Evolutionary conservation across 1,284 basidiomycete species (phyloP).

Genomic region (Naganishia sp.): DNA sequence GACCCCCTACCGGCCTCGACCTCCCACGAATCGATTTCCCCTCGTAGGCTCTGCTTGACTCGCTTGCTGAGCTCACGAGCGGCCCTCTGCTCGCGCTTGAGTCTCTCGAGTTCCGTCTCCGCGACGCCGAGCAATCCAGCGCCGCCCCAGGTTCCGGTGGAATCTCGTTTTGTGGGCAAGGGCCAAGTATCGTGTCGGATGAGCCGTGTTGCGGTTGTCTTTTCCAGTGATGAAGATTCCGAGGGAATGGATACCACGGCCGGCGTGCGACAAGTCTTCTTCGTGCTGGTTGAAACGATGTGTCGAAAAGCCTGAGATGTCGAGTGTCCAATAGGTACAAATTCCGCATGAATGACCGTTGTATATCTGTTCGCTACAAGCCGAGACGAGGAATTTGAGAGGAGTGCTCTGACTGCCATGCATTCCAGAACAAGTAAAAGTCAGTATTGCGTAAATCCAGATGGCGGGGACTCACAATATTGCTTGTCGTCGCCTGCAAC

Average conservation of each 20-base stretch:
- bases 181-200: neutral
- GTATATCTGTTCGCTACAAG: neutral
- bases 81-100: slow-evolving; percentile 1
- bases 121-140: neutral
- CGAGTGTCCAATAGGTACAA: slow-evolving; percentile 7
- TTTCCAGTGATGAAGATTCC: neutral
- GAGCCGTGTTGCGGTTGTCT: neutral
- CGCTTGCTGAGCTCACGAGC: neutral
- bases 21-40: slow-evolving; percentile 19
- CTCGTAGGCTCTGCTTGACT: slow-evolving; percentile 10
- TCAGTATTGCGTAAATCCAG: too few species aligned
- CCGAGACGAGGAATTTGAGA: neutral
- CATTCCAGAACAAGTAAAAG: too few species aligned
- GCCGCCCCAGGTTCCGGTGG: slow-evolving; percentile 1
- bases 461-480: too few species aligned
- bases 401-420: neutral
- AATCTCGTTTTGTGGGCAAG: neutral
- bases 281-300: neutral
- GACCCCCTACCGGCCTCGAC: too few species aligned
- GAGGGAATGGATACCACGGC: too few species aligned
- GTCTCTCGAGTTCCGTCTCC: neutral
- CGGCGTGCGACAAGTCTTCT: too few species aligned
- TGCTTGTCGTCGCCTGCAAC: too few species aligned
- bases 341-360: slow-evolving; percentile 3
- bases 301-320: neutral